A percentile compares a stretch with the other conserved stretches of the same genome.
Conservation (phyloP, 1,284 basidiomycete genomes). For the Malassezia psittaci region DNA sequence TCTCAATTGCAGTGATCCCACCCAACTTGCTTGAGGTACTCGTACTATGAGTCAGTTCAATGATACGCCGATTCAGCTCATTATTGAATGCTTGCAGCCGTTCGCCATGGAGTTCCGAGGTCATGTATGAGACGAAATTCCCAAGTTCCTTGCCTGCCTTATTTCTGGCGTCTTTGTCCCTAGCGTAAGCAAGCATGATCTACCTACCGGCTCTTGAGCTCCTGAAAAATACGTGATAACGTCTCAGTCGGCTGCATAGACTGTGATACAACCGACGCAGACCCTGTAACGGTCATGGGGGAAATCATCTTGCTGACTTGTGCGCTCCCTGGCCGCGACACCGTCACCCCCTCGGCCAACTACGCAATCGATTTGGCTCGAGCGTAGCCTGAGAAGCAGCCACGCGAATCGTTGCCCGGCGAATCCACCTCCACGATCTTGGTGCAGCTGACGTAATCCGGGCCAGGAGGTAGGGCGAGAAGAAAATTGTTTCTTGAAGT, state of each 20-base stretch:
- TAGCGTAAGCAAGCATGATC: not conserved
- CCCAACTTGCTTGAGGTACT: conserved; percentile 66
- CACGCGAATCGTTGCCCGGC: too few relatives aligned
- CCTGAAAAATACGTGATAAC: conserved; percentile 36
- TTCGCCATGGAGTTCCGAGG: conserved; percentile 41
- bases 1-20: conserved; percentile 63
- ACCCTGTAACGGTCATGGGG: conserved; percentile 4
- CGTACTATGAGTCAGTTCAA: conserved; percentile 71
- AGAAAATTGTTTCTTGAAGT: too few relatives aligned
- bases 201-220: conserved; percentile 35
- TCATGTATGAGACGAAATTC: conserved; percentile 27
- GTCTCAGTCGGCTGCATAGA: conserved; percentile 31
- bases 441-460: too few relatives aligned
- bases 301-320: conserved; percentile 7
- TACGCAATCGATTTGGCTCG: conserved; percentile 8
- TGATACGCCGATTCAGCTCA: conserved; percentile 62
- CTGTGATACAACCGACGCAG: conserved; percentile 12
- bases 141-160: conserved; percentile 39
- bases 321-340: not conserved
- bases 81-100: conserved; percentile 41
- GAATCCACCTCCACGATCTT: too few relatives aligned
- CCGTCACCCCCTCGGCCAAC: not conserved
- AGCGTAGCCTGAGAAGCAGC: not conserved
- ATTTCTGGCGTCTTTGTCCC: conserved; percentile 22
- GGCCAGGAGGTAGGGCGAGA: too few relatives aligned